phyloP scores from a whole-genome alignment of 2,329 filamentous ascomycete genomes.

The Aspergillus sp. region DNA sequence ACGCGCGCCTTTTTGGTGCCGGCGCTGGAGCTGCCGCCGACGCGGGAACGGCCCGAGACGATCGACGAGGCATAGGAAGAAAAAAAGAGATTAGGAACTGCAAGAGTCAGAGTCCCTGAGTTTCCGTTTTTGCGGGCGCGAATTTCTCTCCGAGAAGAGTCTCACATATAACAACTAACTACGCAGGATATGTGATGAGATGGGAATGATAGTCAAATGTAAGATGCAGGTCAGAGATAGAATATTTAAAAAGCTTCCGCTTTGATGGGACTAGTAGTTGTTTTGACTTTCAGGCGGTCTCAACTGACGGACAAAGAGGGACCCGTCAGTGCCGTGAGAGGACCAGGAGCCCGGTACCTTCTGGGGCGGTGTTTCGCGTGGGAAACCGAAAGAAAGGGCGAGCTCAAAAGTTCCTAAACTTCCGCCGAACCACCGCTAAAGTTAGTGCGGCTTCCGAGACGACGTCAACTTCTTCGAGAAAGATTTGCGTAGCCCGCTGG shows the following conservation, averaged over 20 bases:
- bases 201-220: too few species aligned
- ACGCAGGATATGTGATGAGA: too few species aligned
- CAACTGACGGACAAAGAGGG: slow-evolving; percentile 4
- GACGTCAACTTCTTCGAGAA: slow-evolving; percentile 6
- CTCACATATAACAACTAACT: too few species aligned
- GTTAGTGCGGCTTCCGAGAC: slow-evolving; percentile 11
- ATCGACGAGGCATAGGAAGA: slow-evolving; percentile 30
- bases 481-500: slow-evolving; percentile 4
- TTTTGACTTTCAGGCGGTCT: too few species aligned
- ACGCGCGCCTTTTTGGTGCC: slow-evolving; percentile 31
- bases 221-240: too few species aligned
- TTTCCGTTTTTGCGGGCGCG: too few species aligned
- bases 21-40: slow-evolving; percentile 23
- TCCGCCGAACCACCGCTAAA: slow-evolving; percentile 8
- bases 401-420: not conserved
- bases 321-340: not conserved
- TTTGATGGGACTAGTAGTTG: too few species aligned
- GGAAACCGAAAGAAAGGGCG: slow-evolving; percentile 8
- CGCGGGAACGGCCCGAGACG: slow-evolving; percentile 32
- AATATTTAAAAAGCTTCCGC: too few species aligned
- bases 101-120: too few species aligned
- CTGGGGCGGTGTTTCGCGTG: slow-evolving; percentile 19
- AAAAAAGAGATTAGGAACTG: too few species aligned
- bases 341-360: slow-evolving; percentile 23
- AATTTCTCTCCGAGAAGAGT: too few species aligned